Evolutionary conservation across 768 basidiomycete genomes (phyloP).

Genomic region (Serendipita indica): DNA sequence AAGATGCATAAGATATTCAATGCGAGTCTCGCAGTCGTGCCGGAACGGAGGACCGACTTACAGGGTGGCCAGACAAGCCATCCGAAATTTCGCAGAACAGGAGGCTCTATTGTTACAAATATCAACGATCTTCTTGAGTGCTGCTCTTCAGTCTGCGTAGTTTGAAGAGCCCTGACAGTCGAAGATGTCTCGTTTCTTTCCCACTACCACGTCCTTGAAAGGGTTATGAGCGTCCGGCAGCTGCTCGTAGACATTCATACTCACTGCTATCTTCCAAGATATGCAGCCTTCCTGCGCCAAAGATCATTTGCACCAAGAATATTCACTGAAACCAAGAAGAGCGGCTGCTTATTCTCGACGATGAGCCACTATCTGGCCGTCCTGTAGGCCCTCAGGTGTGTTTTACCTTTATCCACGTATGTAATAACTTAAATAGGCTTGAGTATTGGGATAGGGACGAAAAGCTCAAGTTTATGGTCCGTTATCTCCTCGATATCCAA

Average conservation of each 20-base stretch:
- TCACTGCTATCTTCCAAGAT: conserved; percentile 71
- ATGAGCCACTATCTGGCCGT: conserved; percentile 64
- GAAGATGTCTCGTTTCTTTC: background rate
- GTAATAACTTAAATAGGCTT: background rate
- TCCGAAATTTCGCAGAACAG: no score
- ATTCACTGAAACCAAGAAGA: conserved; percentile 43
- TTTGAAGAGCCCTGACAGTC: no score
- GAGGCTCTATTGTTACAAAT: no score
- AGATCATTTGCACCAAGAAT: conserved; percentile 55
- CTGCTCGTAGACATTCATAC: conserved; percentile 72
- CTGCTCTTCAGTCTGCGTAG: no score
- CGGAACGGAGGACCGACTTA: no score
- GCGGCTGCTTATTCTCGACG: conserved; percentile 59
- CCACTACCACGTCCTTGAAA: background rate
- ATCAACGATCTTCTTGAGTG: no score
- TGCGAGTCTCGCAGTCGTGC: no score
- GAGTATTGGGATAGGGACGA: conserved; percentile 65
- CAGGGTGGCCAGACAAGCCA: no score
- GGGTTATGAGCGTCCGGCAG: background rate
- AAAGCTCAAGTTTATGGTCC: conserved; percentile 76
- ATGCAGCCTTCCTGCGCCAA: conserved; percentile 51
- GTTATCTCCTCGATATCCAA: conserved; percentile 63
- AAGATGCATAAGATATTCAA: no score
- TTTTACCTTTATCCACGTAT: no score
- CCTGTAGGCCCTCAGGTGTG: conserved; percentile 62